Conservation (phyloP, 768 basidiomycete species). For the Neoboletus magnificus region DNA sequence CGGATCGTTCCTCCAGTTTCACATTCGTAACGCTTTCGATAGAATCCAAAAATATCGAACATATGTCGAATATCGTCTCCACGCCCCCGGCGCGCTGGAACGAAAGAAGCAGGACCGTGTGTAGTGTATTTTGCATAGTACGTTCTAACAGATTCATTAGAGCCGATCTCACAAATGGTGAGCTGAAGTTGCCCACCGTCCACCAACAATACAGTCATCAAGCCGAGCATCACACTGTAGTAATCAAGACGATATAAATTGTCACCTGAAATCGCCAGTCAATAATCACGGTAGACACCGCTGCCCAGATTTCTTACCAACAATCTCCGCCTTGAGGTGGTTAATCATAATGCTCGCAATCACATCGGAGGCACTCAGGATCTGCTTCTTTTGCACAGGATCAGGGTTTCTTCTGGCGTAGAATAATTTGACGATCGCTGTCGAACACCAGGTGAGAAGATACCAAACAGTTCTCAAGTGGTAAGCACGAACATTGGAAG, state of each 20-base stretch:
- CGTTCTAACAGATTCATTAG: slow-evolving; percentile 52
- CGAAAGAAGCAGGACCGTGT: slow-evolving; percentile 76
- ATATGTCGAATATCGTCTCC: slow-evolving; percentile 59
- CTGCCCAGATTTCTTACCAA: slow-evolving; percentile 42
- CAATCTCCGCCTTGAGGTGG: slow-evolving; percentile 55
- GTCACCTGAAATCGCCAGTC: slow-evolving; percentile 33
- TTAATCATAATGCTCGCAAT: slow-evolving; percentile 72
- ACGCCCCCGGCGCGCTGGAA: slow-evolving; percentile 74
- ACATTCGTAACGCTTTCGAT: slow-evolving; percentile 53
- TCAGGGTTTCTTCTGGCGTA: slow-evolving; percentile 79
- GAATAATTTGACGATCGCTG: slow-evolving; percentile 86
- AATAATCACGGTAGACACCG: slow-evolving; percentile 4
- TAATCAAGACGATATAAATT: slow-evolving; percentile 45
- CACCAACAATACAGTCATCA: slow-evolving; percentile 50
- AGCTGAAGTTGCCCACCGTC: slow-evolving; percentile 43
- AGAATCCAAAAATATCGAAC: slow-evolving; percentile 49
- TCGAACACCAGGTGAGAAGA: slow-evolving; percentile 9
- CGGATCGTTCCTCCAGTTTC: slow-evolving; percentile 54
- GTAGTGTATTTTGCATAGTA: slow-evolving; percentile 64
- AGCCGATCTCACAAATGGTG: not conserved
- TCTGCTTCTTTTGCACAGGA: slow-evolving; percentile 70
- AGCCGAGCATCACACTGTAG: slow-evolving; percentile 52
- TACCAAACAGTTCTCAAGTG: not conserved
- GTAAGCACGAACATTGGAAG: slow-evolving; percentile 66
- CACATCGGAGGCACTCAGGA: slow-evolving; percentile 60